Base-by-base conservation (phyloP, 768 basidiomycete species). In the Kwoniella pini region DNA sequence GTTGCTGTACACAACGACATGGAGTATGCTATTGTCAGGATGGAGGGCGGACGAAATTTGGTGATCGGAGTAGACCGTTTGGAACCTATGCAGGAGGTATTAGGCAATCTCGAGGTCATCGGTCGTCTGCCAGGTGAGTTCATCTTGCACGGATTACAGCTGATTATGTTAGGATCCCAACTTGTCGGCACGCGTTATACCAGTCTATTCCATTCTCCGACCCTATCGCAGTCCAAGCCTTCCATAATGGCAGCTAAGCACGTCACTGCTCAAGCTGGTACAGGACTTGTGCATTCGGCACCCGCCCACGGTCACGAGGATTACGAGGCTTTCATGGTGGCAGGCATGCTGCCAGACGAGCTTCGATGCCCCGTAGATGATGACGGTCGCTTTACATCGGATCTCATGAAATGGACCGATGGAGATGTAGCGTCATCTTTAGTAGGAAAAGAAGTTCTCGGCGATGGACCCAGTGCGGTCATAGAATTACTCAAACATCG, bases 241-340 rank as follows among this genome's bases (percentile, higher is more conserved):
- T 75, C 77, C 38, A 77, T 96, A 45, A 83, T 95, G 38, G 74
- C 84, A 1, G 86, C 90, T 0, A 77, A 82, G 0, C 88, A 95
- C 72, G 95, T 98, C 15, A 91, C 88, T 1, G 79, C 88, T 0
- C 84, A 87, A 17, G 88, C 92, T n/a, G 95, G 95, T 5, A 96
- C 94, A 1, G 94, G 95, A 31, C 83, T 97, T 12, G 95, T 99
- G 1, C 95, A 98, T 71, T 90, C 88, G 65, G 94, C 95, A 0
- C 94, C 95, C 12, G 93, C 91, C 1, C 95, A 98, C 70, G 95
- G 94, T 17, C 83, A 84, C 10, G 95, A 99, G 69, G 95, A 99
- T 77, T 99, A 95, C 72, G 82, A 84, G 28, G 83, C 85, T 5
- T 91, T 90, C 80, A 30, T 52, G 11, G 21, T 43, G 1, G 64